Evolutionary conservation across 371 early-diverging fungal genomes (phyloP), one percentile per base, ranked within the genome.

Genomic region (Mucor piriformis): DNA sequence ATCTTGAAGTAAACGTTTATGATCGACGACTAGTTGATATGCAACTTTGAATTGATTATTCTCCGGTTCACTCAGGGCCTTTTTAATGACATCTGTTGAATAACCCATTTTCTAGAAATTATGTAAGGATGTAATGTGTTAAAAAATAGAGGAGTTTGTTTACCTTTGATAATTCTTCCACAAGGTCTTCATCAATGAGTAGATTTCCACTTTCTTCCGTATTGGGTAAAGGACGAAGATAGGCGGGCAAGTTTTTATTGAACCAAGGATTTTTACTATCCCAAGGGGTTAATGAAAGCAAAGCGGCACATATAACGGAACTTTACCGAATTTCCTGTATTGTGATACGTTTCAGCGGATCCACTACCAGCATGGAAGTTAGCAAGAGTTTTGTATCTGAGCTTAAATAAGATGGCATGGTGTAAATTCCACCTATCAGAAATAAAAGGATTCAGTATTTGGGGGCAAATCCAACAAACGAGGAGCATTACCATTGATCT

Each of bases 21-120:
- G 88, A 70, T 96, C 96, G 0, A 92, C 78, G 2, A 93, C 89
- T 50, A 96, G 82, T 67, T 95, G 95, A 70, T 95, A 97, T 5
- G 96, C 94, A 2, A 96, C 95, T 64, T 95, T 95, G 62, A 95
- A 87, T 44, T 92, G 94, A 69, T 95, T 95, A 69, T 93, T 94
- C 49, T 86, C 91, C 7, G 83, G 70, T 65, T 91, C 91, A 15
- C 83, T 76, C 50, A 95, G 68, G 43, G 92, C 92, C 23, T 79
- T 73, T 32, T 86, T 67, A 32, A 96, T 88, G 8, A 84, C 84
- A 25, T 83, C 77, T 46, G 71, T 79, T 27, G 86, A 67, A 69
- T 90, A 91, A 15, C 88, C 89, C 88, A 95, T 91, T 82, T 93
- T 93, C 82, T 87, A 57, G n/a, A n/a, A 12, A 29, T 32, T 37